Base-by-base conservation (phyloP, 2,329 filamentous ascomycete species). In the Calonectria leucothoes region DNA sequence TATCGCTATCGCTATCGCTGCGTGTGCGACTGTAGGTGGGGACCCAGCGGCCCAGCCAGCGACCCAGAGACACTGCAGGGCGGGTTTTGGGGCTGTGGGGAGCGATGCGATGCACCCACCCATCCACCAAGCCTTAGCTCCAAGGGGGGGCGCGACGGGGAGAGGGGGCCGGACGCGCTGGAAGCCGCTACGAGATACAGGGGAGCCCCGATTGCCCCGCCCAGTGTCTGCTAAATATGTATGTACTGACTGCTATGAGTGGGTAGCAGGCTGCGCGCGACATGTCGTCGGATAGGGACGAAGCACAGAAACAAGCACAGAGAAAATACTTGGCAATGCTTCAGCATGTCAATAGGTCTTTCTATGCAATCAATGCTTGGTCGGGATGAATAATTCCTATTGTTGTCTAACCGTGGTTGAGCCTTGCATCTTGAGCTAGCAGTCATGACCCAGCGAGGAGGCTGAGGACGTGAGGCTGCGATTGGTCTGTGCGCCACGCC, bases 1-100 rank as follows among this genome's bases (percentile, higher is more conserved):
- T 78, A 76, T 77, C 76, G 70, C 67, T 78, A 74, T 76, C 69
- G 70, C 48, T 65, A 61, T 75, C 66, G 39, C 39, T n/a, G 45
- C 14, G 48, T 23, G 45, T 27, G 48, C 55, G 10, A 3, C 33
- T n/a, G n/a, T n/a, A n/a, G 37, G 15, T 51, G 37, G 35, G 55
- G 65, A 67, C 52, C 35, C 61, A 67, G 39, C 23, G 23, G 27
- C 35, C 25, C 25, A 45, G 39, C 29, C 31, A 57, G 20, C n/a
- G n/a, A n/a, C n/a, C n/a, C n/a, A n/a, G n/a, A n/a, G n/a, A n/a
- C n/a, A n/a, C 33, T 63, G 57, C 57, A 63, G 57, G 33, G n/a
- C 57, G 14, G 57, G 33, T 39, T 42, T 63, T 35, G 52, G 63
- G 63, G 63, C 29, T 45, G 63, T 33, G 63, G 63, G 42, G 63